Evolutionary conservation across 805 yeast species (phyloP).

Genomic region (Schwanniomyces pseudopolymorphus): DNA sequence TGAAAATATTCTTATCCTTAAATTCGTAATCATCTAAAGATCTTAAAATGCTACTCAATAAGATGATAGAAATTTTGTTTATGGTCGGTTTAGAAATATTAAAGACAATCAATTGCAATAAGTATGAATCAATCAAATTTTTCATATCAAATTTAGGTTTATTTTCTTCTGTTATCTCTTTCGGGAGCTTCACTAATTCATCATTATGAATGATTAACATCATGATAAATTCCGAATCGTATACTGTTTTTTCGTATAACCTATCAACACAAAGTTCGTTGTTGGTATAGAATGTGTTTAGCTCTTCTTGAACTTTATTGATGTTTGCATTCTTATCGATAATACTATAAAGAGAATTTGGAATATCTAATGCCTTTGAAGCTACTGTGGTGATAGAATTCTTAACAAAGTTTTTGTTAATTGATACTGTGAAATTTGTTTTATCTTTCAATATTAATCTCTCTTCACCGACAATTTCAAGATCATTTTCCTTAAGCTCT

Average conservation of each 20-base stretch:
- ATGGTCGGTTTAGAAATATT: slow-evolving; percentile 39
- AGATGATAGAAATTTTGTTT: slow-evolving; percentile 35
- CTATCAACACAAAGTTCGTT: slow-evolving; percentile 16
- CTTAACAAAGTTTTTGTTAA: slow-evolving; percentile 49
- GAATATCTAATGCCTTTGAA: not conserved
- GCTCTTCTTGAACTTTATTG: slow-evolving; percentile 20
- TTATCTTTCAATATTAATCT: slow-evolving; percentile 45
- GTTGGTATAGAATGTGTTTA: slow-evolving; percentile 23
- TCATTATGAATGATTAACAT: slow-evolving; percentile 61
- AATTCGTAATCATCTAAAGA: slow-evolving; percentile 41
- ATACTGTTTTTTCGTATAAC: slow-evolving; percentile 31
- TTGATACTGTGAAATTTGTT: slow-evolving; percentile 49
- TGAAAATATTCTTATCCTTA: slow-evolving; percentile 57
- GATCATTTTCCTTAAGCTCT: slow-evolving; percentile 39
- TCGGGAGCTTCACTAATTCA: slow-evolving; percentile 49
- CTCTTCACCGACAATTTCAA: slow-evolving; percentile 49
- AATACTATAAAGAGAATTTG: slow-evolving; percentile 7
- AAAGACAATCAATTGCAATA: slow-evolving; percentile 52
- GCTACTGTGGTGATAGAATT: slow-evolving; percentile 42
- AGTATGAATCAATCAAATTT: slow-evolving; percentile 53
- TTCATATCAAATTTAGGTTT: slow-evolving; percentile 48
- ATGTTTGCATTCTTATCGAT: not conserved
- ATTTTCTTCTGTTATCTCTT: slow-evolving; percentile 18
- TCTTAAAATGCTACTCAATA: slow-evolving; percentile 46
- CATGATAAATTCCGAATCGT: slow-evolving; percentile 73